Evolutionary conservation across 176 grass and related monocot species (phyloP).

Genomic region (Cenchrus fungigraminus): DNA sequence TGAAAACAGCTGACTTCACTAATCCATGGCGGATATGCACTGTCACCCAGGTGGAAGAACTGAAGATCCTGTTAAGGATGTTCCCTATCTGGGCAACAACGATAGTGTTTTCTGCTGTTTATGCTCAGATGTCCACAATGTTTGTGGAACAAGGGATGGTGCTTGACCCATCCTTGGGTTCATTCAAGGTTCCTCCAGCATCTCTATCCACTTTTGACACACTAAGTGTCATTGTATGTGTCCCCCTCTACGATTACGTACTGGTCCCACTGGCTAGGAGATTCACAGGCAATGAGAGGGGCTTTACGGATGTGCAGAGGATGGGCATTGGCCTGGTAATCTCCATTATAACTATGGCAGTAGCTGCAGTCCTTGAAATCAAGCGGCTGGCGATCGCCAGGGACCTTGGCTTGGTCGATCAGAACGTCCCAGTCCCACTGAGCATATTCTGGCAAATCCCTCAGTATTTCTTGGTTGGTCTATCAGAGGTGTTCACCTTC

Average conservation of each 20-base stretch:
- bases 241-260: constrained; percentile 70
- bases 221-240: constrained; percentile 79
- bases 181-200: constrained; percentile 84
- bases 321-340: constrained; percentile 88
- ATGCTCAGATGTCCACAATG: constrained; percentile 88
- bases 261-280: constrained; percentile 76
- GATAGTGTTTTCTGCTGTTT: constrained; percentile 82
- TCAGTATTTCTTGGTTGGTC: constrained; percentile 80
- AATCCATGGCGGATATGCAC: constrained; percentile 79
- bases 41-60: constrained; percentile 87
- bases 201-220: constrained; percentile 89
- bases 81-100: constrained; percentile 86
- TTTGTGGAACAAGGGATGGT: constrained; percentile 95
- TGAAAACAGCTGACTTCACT: constrained; percentile 47
- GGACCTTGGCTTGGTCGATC: constrained; percentile 55
- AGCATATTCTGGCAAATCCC: constrained; percentile 92
- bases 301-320: constrained; percentile 79
- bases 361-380: constrained; percentile 73
- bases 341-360: constrained; percentile 76
- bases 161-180: constrained; percentile 69
- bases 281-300: constrained; percentile 80
- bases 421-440: constrained; percentile 67
- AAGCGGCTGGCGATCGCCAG: constrained; percentile 65
- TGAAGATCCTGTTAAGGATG: constrained; percentile 88
- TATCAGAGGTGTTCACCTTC: constrained; percentile 83